Evolutionary conservation across 2,329 filamentous ascomycete species (phyloP).

Genomic region (Parastagonospora avenae): DNA sequence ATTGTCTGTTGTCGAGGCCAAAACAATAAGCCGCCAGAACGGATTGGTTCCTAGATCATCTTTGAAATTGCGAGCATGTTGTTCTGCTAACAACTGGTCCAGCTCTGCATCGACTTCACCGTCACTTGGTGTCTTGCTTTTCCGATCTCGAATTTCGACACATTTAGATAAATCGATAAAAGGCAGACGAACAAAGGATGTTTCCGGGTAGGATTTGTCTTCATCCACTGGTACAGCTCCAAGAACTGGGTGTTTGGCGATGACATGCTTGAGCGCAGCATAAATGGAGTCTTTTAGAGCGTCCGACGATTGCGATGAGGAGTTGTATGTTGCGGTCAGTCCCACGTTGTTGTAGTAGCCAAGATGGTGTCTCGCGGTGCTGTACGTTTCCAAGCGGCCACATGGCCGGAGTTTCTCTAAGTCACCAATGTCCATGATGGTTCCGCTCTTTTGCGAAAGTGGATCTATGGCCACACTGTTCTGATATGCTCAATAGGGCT

Average conservation of each 20-base stretch:
- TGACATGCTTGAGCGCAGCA: conserved; percentile 41
- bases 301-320: background rate
- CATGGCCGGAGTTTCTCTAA: conserved; percentile 25
- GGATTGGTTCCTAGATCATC: conserved; percentile 35
- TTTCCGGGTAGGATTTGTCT: conserved; percentile 40
- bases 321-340: conserved; percentile 42
- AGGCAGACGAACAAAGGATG: conserved; percentile 53
- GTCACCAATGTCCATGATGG: conserved; percentile 3
- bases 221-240: conserved; percentile 51
- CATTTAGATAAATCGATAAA: conserved; percentile 48
- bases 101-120: conserved; percentile 47
- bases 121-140: conserved; percentile 13
- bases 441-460: background rate
- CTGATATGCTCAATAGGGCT: too few species aligned
- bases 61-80: conserved; percentile 51
- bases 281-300: conserved; percentile 42
- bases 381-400: conserved; percentile 52
- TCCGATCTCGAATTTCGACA: conserved; percentile 40
- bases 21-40: conserved; percentile 53
- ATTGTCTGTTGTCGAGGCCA: conserved; percentile 1
- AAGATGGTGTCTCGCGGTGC: conserved; percentile 50
- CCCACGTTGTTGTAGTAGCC: conserved; percentile 53
- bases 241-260: conserved; percentile 50
- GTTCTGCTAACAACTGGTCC: conserved; percentile 46
- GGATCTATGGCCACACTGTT: background rate